These are phyloP conservation scores for Fusarium brevicatenulatum DNA, from an alignment of 2,329 filamentous ascomycete species.

Conservation along the genomic window DNA sequence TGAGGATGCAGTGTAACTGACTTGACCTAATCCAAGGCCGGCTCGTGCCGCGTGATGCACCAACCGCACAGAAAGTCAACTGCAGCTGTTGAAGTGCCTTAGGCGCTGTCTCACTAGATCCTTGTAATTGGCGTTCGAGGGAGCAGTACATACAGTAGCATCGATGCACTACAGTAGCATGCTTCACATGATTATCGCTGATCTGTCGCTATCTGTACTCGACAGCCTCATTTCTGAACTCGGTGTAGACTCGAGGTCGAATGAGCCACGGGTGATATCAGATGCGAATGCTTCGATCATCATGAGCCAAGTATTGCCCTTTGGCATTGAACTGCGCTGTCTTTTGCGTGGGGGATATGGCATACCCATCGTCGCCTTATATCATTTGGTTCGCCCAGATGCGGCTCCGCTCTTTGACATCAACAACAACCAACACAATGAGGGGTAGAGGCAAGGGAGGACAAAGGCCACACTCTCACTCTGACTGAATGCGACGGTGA, in stretches of 20 bases:
- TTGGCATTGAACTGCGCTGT: neutral
- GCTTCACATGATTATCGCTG: neutral
- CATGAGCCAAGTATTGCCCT: neutral
- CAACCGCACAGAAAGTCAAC: neutral
- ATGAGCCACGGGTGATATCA: neutral
- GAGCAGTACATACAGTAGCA: neutral
- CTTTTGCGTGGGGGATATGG: neutral
- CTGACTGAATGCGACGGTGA: neutral
- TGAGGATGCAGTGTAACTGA: neutral
- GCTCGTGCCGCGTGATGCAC: neutral
- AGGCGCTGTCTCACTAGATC: neutral
- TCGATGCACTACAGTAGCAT: neutral
- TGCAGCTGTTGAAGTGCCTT: neutral
- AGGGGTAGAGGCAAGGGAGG: neutral
- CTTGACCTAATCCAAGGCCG: neutral
- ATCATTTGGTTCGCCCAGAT: slow-evolving; percentile 14
- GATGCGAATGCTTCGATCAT: neutral
- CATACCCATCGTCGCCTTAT: neutral
- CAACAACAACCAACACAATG: neutral
- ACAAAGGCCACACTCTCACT: neutral
- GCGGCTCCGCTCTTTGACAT: slow-evolving; percentile 5
- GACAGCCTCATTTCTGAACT: neutral
- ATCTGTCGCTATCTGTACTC: neutral
- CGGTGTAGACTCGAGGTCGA: neutral
- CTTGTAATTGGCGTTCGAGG: neutral